A percentile compares a stretch with the other conserved stretches of the same genome.
These are phyloP conservation scores for Pyropia yezoensis DNA, from an alignment of 23 red algal genomes.

Conservation along the genomic window DNA sequence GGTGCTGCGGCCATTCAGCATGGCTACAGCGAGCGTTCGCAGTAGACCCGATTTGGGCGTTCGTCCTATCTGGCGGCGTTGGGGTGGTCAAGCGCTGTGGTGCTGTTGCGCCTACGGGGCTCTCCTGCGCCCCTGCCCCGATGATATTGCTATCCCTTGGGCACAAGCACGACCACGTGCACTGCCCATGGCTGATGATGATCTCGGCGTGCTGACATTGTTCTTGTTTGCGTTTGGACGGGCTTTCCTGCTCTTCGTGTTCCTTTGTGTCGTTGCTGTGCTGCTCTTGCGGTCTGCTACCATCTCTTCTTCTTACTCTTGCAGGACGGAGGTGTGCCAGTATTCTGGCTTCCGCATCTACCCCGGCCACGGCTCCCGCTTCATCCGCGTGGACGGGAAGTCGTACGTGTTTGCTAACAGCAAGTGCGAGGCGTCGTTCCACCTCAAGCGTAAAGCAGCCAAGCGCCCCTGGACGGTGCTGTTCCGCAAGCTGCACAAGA, in stretches of 20 bases:
- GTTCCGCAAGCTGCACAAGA: constrained; percentile 95
- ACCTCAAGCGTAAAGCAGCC: constrained; percentile 91
- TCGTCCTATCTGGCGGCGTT: no score
- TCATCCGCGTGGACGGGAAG: constrained; percentile 77
- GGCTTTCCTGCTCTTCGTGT: not conserved
- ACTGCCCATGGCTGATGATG: no score
- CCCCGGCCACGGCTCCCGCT: constrained; percentile 85
- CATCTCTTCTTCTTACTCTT: no score
- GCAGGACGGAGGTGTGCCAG: constrained; percentile 77
- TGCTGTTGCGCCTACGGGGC: no score
- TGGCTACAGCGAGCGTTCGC: no score
- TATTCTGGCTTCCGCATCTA: constrained; percentile 97
- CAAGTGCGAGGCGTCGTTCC: constrained; percentile 93
- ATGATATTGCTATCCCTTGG: no score
- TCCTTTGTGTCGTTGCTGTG: not conserved
- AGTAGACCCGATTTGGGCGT: no score
- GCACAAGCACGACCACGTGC: no score
- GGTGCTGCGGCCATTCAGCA: no score
- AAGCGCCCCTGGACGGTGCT: constrained; percentile 94
- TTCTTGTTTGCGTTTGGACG: not conserved
- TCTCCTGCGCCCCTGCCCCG: no score
- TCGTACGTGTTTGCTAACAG: constrained; percentile 72
- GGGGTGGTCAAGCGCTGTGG: no score
- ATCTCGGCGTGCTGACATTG: not conserved
- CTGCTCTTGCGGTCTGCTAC: not conserved